Evolutionary conservation across 2,329 filamentous ascomycete species (phyloP).

Genomic region (Cladorrhinum sp.): DNA sequence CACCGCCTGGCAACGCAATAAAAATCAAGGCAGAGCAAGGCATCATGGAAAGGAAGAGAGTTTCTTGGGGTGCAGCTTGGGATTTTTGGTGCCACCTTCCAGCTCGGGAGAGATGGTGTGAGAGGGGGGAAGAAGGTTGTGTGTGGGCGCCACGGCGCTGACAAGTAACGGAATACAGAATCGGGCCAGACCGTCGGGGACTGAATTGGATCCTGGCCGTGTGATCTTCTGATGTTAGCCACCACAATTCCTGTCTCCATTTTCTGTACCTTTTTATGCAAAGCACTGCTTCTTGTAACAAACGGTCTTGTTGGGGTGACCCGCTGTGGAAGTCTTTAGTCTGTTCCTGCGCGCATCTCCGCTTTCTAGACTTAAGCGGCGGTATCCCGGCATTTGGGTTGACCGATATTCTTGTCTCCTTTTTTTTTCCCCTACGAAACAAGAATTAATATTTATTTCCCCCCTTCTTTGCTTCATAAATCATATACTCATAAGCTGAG

Average conservation of each 20-base stretch:
- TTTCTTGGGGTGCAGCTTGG: not conserved
- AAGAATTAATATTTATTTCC: not conserved
- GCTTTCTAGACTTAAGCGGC: slow-evolving; percentile 4
- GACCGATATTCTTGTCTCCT: slow-evolving; percentile 2
- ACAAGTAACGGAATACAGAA: not conserved
- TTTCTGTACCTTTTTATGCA: not conserved
- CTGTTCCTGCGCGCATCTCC: slow-evolving; percentile 1
- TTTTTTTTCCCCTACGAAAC: not conserved
- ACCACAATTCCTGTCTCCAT: not conserved
- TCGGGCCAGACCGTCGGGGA: slow-evolving; percentile 4
- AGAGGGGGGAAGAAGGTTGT: not conserved
- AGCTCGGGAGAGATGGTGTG: not conserved
- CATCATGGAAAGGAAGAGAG: not conserved
- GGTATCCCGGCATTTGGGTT: not conserved
- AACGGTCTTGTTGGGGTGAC: not conserved
- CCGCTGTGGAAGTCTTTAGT: not conserved
- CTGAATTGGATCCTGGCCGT: not conserved
- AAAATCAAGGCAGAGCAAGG: slow-evolving; percentile 1
- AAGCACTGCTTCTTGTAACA: not conserved
- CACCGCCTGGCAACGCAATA: not conserved
- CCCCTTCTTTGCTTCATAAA: not conserved
- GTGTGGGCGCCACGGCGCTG: slow-evolving; percentile 14
- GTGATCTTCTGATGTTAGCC: not conserved
- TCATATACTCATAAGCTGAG: not conserved
- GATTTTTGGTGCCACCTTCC: slow-evolving; percentile 17